phyloP scores from a whole-genome alignment of 306 rosid species.

The Ormosia semicastrata region DNA sequence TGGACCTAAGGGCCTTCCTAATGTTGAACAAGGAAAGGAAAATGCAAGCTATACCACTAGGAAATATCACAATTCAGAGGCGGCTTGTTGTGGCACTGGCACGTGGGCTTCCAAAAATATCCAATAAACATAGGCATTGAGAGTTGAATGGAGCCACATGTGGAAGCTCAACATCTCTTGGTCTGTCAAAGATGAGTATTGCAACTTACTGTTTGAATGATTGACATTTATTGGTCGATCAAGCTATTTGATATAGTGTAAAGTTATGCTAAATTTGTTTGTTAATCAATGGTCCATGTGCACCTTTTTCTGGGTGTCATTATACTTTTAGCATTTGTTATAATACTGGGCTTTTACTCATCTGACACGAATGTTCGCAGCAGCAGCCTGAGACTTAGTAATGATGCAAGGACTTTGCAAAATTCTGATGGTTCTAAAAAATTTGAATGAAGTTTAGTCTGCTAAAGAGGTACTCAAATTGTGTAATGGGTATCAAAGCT shows the following conservation, averaged over 20 bases:
- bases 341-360: background rate
- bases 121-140: constrained; percentile 26
- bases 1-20: constrained; percentile 47
- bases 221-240: background rate
- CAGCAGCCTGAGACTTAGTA: background rate
- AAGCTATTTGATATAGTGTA: background rate
- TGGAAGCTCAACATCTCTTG: constrained; percentile 50
- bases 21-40: constrained; percentile 28
- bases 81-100: constrained; percentile 26
- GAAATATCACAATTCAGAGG: constrained; percentile 30
- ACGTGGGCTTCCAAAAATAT: constrained; percentile 24
- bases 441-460: background rate
- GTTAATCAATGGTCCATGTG: background rate
- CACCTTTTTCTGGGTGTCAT: background rate
- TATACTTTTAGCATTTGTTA: background rate
- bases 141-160: constrained; percentile 35
- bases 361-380: constrained; percentile 19
- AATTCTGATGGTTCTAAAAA: background rate
- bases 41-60: background rate
- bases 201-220: background rate
- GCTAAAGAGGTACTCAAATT: background rate
- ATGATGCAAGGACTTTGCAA: background rate
- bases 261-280: background rate
- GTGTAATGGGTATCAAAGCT: background rate
- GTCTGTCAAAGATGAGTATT: constrained; percentile 41